phyloP scores from a whole-genome alignment of 2,329 filamentous ascomycete species.

The Aspergillus awamori region DNA sequence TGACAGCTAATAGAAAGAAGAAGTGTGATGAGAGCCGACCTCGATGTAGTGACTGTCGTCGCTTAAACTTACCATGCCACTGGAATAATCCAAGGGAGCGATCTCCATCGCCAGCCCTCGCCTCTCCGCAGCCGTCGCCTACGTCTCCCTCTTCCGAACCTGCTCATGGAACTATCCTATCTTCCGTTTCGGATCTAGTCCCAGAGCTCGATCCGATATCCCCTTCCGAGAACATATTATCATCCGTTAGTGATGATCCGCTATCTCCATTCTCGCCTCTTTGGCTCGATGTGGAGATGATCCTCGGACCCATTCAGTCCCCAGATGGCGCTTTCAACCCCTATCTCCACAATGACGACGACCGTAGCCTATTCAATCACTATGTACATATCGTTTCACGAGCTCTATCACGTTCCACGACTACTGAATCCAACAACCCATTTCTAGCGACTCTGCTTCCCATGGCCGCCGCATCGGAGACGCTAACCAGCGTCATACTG shows the following conservation, averaged over 20 bases:
- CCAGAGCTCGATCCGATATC: constrained; percentile 1
- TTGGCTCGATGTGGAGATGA: constrained; percentile 14
- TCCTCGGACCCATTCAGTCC: constrained; percentile 11
- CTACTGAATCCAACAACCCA: constrained; percentile 27
- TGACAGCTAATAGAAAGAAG: constrained; percentile 23
- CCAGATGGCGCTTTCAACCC: constrained; percentile 22
- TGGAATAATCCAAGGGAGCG: constrained; percentile 12
- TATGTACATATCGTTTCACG: constrained; percentile 32
- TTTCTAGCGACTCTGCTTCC: constrained; percentile 31
- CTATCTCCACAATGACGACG: constrained; percentile 28
- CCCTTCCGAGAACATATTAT: too few species aligned
- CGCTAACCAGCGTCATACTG: constrained; percentile 31
- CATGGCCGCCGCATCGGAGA: constrained; percentile 30
- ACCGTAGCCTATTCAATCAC: constrained; percentile 34
- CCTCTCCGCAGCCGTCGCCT: not conserved
- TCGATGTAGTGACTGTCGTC: constrained; percentile 30
- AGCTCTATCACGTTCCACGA: constrained; percentile 27
- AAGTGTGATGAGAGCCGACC: constrained; percentile 30
- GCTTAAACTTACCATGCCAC: constrained; percentile 28
- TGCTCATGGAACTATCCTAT: constrained; percentile 6
- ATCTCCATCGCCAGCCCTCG: too few species aligned
- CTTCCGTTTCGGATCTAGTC: not conserved
- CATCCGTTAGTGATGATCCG: constrained; percentile 1
- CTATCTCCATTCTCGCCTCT: constrained; percentile 5
- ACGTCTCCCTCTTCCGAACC: constrained; percentile 2